Evolutionary conservation across 345 rosid genomes (phyloP).

Genomic region (Moricandia arvensis): DNA sequence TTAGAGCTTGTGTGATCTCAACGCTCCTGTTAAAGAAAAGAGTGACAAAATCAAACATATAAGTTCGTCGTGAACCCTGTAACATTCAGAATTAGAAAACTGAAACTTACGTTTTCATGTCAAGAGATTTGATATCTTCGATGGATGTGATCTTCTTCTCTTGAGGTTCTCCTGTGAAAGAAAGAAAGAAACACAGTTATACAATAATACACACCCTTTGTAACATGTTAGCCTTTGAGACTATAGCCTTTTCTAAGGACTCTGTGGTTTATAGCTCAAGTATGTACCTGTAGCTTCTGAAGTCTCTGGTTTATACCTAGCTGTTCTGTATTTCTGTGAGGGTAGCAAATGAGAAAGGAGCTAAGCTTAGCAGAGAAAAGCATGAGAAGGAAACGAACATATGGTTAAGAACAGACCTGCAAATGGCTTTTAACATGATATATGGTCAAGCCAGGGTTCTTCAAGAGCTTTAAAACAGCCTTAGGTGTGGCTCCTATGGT

Average conservation of each 20-base stretch:
- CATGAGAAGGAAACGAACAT: not conserved
- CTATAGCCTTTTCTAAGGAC: not conserved
- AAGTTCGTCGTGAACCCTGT: not conserved
- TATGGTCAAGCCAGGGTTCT: conserved; percentile 79
- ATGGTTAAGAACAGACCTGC: conserved; percentile 52
- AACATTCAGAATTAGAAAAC: not conserved
- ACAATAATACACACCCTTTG: not conserved
- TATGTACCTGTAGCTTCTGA: conserved; percentile 53
- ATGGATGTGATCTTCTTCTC: conserved; percentile 54
- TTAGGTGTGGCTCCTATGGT: conserved; percentile 94
- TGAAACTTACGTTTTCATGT: conserved; percentile 70
- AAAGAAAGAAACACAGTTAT: conserved; percentile 20
- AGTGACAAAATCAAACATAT: not conserved
- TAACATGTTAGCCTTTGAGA: not conserved
- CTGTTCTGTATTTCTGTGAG: conserved; percentile 85
- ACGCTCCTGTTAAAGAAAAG: conserved; percentile 28
- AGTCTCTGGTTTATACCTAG: conserved; percentile 79
- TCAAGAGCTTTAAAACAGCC: conserved; percentile 83
- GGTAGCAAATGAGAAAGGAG: not conserved
- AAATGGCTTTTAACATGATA: conserved; percentile 97
- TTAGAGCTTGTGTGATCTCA: conserved; percentile 69
- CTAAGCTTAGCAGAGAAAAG: conserved; percentile 1
- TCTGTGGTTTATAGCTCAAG: not conserved
- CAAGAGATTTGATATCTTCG: conserved; percentile 70
- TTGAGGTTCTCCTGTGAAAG: conserved; percentile 51